Evolutionary conservation across 371 early-diverging fungal genomes (phyloP).

Genomic region (Mucor ambiguus): DNA sequence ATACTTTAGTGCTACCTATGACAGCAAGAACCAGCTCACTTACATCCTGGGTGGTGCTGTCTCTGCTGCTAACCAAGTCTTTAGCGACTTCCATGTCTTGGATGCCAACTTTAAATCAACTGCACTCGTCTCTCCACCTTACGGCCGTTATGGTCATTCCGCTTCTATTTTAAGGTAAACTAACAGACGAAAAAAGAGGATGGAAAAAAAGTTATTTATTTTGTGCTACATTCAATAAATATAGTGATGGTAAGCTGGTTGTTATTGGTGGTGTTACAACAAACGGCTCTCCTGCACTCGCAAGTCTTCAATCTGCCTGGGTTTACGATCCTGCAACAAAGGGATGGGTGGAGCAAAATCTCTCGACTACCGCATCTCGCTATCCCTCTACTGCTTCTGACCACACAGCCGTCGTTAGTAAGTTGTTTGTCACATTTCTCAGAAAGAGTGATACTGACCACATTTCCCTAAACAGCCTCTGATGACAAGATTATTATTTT

Average conservation of each 20-base stretch:
- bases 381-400: constrained; percentile 31
- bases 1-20: constrained; percentile 25
- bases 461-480: constrained; percentile 16
- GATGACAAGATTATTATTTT: constrained; percentile 45
- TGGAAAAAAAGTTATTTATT: constrained; percentile 12
- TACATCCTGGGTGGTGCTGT: constrained; percentile 42
- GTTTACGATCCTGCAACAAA: constrained; percentile 33
- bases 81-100: constrained; percentile 35
- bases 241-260: constrained; percentile 43
- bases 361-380: constrained; percentile 1
- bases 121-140: constrained; percentile 21
- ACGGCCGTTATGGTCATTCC: constrained; percentile 42
- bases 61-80: constrained; percentile 9
- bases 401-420: constrained; percentile 48
- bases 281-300: constrained; percentile 11
- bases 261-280: constrained; percentile 41
- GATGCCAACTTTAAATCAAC: constrained; percentile 26
- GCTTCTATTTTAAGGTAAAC: constrained; percentile 40
- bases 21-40: constrained; percentile 20
- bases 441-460: not conserved
- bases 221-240: constrained; percentile 12
- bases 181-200: not conserved
- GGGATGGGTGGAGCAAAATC: constrained; percentile 26
- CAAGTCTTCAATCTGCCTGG: constrained; percentile 20
- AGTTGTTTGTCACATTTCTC: constrained; percentile 21